Conservation (phyloP, 2,329 filamentous ascomycete genomes). For the Bertia moriformis region DNA sequence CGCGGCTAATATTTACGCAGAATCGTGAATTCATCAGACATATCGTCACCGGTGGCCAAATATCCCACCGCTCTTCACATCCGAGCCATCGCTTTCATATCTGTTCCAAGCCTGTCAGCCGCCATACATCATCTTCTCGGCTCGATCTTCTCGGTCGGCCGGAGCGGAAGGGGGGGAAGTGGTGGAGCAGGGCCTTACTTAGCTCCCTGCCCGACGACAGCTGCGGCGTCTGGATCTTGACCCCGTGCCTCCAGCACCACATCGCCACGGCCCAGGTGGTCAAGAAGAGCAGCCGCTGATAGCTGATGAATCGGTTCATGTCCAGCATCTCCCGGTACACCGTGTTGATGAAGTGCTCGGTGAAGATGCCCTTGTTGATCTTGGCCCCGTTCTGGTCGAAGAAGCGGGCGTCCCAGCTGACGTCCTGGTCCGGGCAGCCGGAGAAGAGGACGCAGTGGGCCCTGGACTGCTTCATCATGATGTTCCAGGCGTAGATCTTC, state of each 20-base stretch:
- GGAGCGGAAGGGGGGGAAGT: too few species aligned
- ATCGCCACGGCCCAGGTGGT: neutral
- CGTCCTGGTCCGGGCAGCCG: neutral
- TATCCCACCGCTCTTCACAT: too few species aligned
- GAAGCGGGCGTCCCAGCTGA: neutral
- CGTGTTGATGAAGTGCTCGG: neutral
- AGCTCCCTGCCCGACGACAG: neutral
- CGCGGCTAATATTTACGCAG: too few species aligned
- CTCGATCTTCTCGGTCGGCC: too few species aligned
- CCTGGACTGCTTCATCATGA: neutral
- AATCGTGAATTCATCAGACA: too few species aligned
- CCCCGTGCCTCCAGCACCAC: neutral
- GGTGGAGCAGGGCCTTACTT: too few species aligned
- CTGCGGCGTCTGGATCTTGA: neutral
- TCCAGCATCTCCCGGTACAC: neutral
- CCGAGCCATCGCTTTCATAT: too few species aligned
- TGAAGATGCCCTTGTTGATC: neutral
- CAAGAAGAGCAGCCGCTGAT: neutral
- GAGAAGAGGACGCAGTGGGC: neutral
- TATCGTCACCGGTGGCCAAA: too few species aligned
- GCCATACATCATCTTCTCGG: too few species aligned
- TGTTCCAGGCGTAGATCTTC: neutral
- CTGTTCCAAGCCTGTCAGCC: too few species aligned
- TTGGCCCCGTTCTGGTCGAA: neutral
- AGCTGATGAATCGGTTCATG: neutral